phyloP scores from a whole-genome alignment of 2,329 filamentous ascomycete genomes.

The Blastomyces parvus region DNA sequence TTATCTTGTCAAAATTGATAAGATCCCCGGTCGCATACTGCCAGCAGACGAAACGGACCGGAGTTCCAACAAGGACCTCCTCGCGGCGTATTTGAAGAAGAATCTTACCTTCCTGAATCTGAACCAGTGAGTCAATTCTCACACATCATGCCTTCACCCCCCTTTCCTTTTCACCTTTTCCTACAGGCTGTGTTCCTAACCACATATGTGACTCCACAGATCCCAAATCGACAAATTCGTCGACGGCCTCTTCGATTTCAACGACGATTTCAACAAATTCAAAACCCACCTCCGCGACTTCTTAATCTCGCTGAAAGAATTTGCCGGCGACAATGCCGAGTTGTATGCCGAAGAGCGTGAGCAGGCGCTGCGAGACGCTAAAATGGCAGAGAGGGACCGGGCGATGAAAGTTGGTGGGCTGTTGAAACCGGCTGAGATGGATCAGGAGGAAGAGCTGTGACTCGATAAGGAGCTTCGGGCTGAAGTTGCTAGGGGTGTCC shows the following conservation, averaged over 20 bases:
- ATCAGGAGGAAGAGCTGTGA: conserved; percentile 75
- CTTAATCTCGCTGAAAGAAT: conserved; percentile 94
- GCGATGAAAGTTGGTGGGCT: conserved; percentile 91
- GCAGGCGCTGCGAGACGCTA: conserved; percentile 74
- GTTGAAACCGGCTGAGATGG: conserved; percentile 94
- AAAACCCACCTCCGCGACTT: conserved; percentile 94
- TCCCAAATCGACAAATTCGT: conserved; percentile 85
- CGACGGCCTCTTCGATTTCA: conserved; percentile 76
- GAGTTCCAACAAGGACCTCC: conserved; percentile 87
- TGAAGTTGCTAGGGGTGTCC: conserved; percentile 42
- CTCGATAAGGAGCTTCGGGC: conserved; percentile 58
- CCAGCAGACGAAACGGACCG: conserved; percentile 69
- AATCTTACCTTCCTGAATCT: conserved; percentile 64
- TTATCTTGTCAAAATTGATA: conserved; percentile 81
- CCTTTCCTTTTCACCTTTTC: not conserved
- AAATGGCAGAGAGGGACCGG: conserved; percentile 80
- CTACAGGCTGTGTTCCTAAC: conserved; percentile 11
- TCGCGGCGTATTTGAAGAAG: conserved; percentile 30
- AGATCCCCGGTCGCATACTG: conserved; percentile 81
- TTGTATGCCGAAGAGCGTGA: conserved; percentile 92
- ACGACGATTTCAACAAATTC: conserved; percentile 86
- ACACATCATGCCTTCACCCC: not conserved
- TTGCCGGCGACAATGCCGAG: conserved; percentile 89
- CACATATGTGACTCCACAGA: conserved; percentile 39
- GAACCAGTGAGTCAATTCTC: conserved; percentile 57